Conservation (phyloP, 352 stramenopile genomes). For the Globisporangium parvum region DNA sequence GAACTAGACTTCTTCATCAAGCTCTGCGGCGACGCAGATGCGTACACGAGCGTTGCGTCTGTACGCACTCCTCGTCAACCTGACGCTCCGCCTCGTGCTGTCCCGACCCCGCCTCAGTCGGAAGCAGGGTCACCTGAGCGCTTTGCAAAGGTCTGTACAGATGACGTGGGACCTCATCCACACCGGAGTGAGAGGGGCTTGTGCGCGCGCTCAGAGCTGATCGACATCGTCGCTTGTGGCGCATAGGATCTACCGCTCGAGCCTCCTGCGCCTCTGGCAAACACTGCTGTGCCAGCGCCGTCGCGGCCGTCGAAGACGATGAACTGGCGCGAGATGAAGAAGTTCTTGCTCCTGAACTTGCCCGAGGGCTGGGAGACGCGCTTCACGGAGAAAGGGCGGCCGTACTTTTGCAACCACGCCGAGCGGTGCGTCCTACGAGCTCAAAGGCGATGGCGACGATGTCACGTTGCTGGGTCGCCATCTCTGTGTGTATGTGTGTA, state of each 20-base stretch:
- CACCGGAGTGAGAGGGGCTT: neutral
- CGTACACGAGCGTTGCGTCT: constrained; percentile 29
- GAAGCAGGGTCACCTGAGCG: constrained; percentile 6
- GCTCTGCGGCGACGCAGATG: constrained; percentile 56
- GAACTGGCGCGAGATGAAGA: constrained; percentile 76
- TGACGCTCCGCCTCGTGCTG: neutral
- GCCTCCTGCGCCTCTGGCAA: constrained; percentile 12
- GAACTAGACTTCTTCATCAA: constrained; percentile 71
- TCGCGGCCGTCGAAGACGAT: constrained; percentile 31
- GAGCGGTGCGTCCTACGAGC: constrained; percentile 31
- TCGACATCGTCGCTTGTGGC: neutral
- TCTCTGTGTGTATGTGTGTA: no score
- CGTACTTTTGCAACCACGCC: constrained; percentile 80
- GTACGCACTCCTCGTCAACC: constrained; percentile 7
- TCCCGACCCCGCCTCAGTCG: constrained; percentile 2
- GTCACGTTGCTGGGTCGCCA: no score
- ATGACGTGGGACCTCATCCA: neutral
- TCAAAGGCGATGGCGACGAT: neutral
- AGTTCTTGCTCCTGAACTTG: constrained; percentile 58
- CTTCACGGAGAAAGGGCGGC: constrained; percentile 73
- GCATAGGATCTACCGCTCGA: constrained; percentile 16
- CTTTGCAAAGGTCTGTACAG: constrained; percentile 1
- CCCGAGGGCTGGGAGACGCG: constrained; percentile 76
- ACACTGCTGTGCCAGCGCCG: constrained; percentile 22
- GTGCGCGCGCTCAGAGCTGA: no score